Conservation (phyloP, 192 early-diverging fungal species). For the Umbelopsis sp. region DNA sequence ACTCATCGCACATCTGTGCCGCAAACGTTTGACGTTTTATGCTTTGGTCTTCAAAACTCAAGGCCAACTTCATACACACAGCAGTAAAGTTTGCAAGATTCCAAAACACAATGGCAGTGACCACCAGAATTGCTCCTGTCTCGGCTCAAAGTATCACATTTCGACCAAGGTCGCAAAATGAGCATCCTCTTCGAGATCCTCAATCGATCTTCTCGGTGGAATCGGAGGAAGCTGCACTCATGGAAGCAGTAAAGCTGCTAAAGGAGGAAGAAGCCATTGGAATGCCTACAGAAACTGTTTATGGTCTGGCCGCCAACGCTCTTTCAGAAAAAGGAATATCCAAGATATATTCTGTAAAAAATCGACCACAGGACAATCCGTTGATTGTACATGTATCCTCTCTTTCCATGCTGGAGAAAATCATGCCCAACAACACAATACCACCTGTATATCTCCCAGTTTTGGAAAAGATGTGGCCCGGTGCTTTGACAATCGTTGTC, state of each 20-base stretch:
- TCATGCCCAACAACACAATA: conserved; percentile 65
- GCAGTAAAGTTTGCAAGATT: background rate
- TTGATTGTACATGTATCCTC: conserved; percentile 96
- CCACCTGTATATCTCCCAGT: conserved; percentile 71
- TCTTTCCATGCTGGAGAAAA: conserved; percentile 79
- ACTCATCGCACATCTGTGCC: background rate
- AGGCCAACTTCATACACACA: background rate
- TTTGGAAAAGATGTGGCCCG: conserved; percentile 86
- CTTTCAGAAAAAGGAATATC: conserved; percentile 64
- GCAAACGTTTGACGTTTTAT: background rate
- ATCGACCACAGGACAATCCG: conserved; percentile 93
- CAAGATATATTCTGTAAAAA: conserved; percentile 85
- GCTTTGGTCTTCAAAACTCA: conserved; percentile 2
- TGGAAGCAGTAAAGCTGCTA: conserved; percentile 60
- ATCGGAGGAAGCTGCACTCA: conserved; percentile 32
- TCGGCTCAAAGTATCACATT: conserved; percentile 1
- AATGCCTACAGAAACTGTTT: conserved; percentile 98
- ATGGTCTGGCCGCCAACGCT: conserved; percentile 94
- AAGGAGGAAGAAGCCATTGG: conserved; percentile 68
- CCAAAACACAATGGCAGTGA: background rate
- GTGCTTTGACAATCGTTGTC: conserved; percentile 89
- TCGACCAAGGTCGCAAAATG: background rate
- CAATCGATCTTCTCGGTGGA: conserved; percentile 16
- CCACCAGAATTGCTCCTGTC: conserved; percentile 6
- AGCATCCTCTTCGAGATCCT: conserved; percentile 19